Evolutionary conservation across 1,284 basidiomycete species (phyloP).

Genomic region (Vanrija humicola): DNA sequence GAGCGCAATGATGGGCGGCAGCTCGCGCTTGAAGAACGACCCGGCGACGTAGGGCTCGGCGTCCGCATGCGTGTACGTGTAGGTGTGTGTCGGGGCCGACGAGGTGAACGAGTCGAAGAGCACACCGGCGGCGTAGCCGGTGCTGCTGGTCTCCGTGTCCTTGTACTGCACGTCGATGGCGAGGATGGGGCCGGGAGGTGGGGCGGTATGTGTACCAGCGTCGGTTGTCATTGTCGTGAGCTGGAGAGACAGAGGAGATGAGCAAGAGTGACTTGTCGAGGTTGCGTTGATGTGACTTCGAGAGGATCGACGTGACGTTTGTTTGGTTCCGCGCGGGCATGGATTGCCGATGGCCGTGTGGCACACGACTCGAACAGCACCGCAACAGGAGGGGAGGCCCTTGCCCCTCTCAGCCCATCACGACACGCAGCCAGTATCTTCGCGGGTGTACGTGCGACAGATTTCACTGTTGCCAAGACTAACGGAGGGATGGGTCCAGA

Average conservation of each 20-base stretch:
- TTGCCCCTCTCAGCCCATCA: too few species aligned
- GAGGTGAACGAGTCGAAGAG: background rate
- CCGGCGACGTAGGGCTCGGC: background rate
- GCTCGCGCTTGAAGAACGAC: constrained; percentile 5
- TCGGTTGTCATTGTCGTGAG: constrained; percentile 29
- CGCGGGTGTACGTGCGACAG: too few species aligned
- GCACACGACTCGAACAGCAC: too few species aligned
- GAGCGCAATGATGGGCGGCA: background rate
- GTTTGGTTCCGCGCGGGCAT: too few species aligned
- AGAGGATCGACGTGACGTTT: too few species aligned
- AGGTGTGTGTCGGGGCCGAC: background rate
- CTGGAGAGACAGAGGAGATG: too few species aligned
- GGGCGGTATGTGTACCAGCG: constrained; percentile 58
- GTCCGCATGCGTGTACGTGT: background rate
- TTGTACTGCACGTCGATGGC: background rate
- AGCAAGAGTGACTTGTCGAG: too few species aligned
- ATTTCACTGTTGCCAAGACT: too few species aligned
- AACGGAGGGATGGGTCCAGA: too few species aligned
- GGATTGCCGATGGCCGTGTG: too few species aligned
- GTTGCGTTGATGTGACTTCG: background rate
- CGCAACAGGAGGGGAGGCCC: too few species aligned
- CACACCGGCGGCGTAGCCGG: background rate
- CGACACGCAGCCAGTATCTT: too few species aligned
- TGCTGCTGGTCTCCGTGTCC: background rate
- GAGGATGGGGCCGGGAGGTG: constrained; percentile 21